Evolutionary conservation across 805 yeast species (phyloP).

Genomic region (Yarrowia bubula): DNA sequence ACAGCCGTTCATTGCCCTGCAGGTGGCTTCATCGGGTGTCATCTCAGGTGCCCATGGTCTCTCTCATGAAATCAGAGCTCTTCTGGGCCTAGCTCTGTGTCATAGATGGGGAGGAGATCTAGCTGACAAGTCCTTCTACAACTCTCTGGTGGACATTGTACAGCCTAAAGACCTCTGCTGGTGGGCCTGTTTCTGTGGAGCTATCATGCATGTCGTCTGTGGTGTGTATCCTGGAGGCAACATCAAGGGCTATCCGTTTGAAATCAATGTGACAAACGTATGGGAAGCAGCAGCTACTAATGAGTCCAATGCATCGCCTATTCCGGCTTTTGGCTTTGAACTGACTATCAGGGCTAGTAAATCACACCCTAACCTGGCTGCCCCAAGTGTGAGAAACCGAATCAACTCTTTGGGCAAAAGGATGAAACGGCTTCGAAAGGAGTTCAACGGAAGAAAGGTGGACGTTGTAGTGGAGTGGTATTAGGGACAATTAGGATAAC

Average conservation of each 20-base stretch:
- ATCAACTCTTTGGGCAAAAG: conserved; percentile 60
- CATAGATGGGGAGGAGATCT: conserved; percentile 82
- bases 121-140: conserved; percentile 49
- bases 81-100: conserved; percentile 70
- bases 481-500: conserved; percentile 15
- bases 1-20: conserved; percentile 71
- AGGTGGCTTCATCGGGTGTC: conserved; percentile 70
- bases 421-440: conserved; percentile 52
- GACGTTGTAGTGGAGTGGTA: conserved; percentile 30
- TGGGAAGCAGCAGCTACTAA: conserved; percentile 2
- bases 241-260: conserved; percentile 49
- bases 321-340: conserved; percentile 31
- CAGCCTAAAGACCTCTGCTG: conserved; percentile 49
- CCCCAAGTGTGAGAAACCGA: conserved; percentile 45
- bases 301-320: not conserved
- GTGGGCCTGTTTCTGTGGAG: conserved; percentile 74
- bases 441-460: conserved; percentile 33
- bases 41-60: conserved; percentile 75
- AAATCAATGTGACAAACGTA: conserved; percentile 30
- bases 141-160: conserved; percentile 34
- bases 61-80: conserved; percentile 66
- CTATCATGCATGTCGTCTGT: conserved; percentile 72
- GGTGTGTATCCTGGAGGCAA: conserved; percentile 82
- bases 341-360: conserved; percentile 33
- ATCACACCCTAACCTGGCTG: conserved; percentile 32